Base-by-base conservation (phyloP, 257 asterid genomes). In the Cruciata laevipes region DNA sequence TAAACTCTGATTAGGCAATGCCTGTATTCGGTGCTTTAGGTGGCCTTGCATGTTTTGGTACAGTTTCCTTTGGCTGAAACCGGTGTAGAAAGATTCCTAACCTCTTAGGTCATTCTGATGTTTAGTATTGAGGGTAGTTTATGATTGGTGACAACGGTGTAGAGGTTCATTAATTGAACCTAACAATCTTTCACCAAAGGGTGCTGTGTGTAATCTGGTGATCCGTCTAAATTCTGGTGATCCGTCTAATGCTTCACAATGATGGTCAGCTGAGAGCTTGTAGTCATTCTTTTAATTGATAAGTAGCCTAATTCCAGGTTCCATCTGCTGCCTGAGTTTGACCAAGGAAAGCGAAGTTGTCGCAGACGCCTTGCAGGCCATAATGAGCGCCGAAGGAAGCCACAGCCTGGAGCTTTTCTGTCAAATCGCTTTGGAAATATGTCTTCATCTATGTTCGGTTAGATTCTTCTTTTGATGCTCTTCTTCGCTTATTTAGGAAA, bases 291-390 rank as follows among this genome's bases (percentile, higher is more conserved):
- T 52, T 25, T 53, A 64, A 27, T 27, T 75, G 58, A 74, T 77
- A 68, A 69, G 69, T 66, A 69, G 30, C 56, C 24, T 52, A 61
- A 32, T 71, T 80, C 72, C 86, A 92, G 98, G 81, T 92, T 92
- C 77, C 98, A 92, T 78, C 90, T 74, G 30, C 75, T 92, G 79
- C 76, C 89, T 52, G 98, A 92, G 78, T 92, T 92, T 57, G 98
- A 92, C 79, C 91, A 89, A 81, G 96, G 87, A 52, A 92, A 92
- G 63, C 74, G 98, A 56, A 92, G 98, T 66, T 92, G 98, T 78
- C 88, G 97, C 65, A 86, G 97, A 76, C 95, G 98, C 72, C 84
- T 92, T 69, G 98, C 97, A 16, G 94, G 95, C 65, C 98, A 92
- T 81, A 92, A 89, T 18, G 97, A 89, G 82, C 95, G 97, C 31